phyloP scores from a whole-genome alignment of 306 rosid genomes.

The Vachellia collinsii region DNA sequence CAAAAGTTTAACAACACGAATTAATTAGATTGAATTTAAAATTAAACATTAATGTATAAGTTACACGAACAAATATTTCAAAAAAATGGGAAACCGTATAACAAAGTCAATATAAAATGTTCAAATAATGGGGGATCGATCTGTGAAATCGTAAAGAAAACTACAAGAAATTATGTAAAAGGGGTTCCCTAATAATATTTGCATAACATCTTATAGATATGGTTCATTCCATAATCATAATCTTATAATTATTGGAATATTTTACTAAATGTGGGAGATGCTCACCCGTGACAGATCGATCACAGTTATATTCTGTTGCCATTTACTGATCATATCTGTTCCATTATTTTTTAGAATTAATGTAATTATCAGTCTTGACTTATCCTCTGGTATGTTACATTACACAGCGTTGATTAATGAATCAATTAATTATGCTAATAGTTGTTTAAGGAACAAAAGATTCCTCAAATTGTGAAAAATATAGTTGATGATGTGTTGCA shows the following conservation, averaged over 20 bases:
- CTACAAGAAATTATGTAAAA: background rate
- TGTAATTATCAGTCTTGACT: background rate
- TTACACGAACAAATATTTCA: background rate
- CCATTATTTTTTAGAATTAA: background rate
- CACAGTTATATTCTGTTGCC: background rate
- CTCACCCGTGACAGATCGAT: conserved; percentile 6
- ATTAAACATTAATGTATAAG: background rate
- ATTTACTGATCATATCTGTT: background rate
- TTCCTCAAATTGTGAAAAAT: background rate
- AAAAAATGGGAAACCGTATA: background rate
- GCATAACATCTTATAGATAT: background rate
- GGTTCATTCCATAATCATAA: background rate
- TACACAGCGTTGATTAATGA: background rate
- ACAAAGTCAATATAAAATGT: background rate
- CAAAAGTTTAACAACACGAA: background rate
- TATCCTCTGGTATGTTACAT: background rate
- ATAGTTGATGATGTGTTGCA: background rate
- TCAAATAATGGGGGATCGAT: no score
- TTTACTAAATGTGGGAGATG: background rate
- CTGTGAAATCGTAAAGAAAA: background rate
- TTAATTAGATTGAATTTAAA: background rate
- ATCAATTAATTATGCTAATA: background rate
- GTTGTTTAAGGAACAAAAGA: background rate
- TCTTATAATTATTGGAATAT: background rate
- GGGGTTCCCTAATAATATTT: conserved; percentile 17